Base-by-base conservation (phyloP, 495 filamentous ascomycete genomes). In the Melanomma pulvis-pyrius region DNA sequence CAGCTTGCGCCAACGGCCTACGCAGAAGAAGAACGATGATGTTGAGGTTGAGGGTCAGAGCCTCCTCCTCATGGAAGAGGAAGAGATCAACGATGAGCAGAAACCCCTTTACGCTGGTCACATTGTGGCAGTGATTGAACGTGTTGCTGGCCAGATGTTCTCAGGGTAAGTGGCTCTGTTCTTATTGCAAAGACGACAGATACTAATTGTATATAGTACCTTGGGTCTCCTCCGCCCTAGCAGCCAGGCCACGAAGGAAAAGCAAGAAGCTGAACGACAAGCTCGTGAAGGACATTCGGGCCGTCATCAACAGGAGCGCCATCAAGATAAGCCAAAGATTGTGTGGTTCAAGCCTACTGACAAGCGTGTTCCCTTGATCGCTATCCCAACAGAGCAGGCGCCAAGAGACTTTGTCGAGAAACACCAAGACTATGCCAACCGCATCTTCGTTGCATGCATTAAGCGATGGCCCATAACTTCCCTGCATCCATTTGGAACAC, bases 261-360 rank as follows among this genome's bases (percentile, higher is more conserved):
- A 98, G 79, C 94, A 98, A 76, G 94, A 98, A 78, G 94, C 94
- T 48, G 94, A 98, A 78, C 88, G 94, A 52, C 88, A 89, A 55
- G 92, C 92, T 70, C 88, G 96, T 70, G 96, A 98, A 75, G 94
- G 94, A 28, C 82, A 81, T 58, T 82, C 81, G 59, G 84, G 86
- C 57, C 92, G 93, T 57, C 85, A 86, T 46, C 88, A 96, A 57
- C 89, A 90, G 30, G 89, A 91, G 41, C 88, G 93, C 52, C 87
- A 92, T 61, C 92, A 92, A 75, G 96, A 98, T 58, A 98, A 97
- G 79, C 94, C 94, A 41, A 98, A 98, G 87, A 98, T 98, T 79
- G 94, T 98, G 32, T 98, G 94, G 94, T 98, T 98, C 82, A 98
- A 98, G 82, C 94, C 94, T 59, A 98, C 94, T 1, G 94, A 98